Evolutionary conservation across 768 basidiomycete genomes (phyloP).

Genomic region (Nevesoporus exiguus): DNA sequence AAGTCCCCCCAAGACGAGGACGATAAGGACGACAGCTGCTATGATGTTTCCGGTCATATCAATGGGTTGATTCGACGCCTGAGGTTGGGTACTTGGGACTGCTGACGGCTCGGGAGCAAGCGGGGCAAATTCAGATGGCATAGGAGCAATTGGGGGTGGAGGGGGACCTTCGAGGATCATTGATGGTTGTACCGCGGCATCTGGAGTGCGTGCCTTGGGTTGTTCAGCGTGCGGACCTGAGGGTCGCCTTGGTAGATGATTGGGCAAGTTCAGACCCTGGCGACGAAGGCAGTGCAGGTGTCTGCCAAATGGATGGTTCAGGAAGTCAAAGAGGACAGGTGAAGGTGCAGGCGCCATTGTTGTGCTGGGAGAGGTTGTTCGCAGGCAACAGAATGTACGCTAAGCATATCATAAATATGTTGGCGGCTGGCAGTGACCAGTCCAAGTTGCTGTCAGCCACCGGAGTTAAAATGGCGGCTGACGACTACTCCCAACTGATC

Average conservation of each 20-base stretch:
- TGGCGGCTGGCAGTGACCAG: slow-evolving; percentile 23
- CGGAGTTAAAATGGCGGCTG: slow-evolving; percentile 16
- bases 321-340: slow-evolving; percentile 1
- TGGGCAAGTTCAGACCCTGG: slow-evolving; percentile 8
- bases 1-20: slow-evolving; percentile 29
- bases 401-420: slow-evolving; percentile 22
- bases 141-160: neutral
- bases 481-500: slow-evolving; percentile 5
- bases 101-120: slow-evolving; percentile 8
- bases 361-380: neutral
- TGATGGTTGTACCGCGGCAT: slow-evolving; percentile 8
- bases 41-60: slow-evolving; percentile 21
- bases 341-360: slow-evolving; percentile 24
- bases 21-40: slow-evolving; percentile 20
- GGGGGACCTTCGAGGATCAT: slow-evolving; percentile 2
- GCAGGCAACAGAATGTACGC: neutral
- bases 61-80: neutral
- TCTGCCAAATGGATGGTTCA: slow-evolving; percentile 5
- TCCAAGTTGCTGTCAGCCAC: slow-evolving; percentile 14
- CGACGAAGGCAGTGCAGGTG: slow-evolving; percentile 15
- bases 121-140: slow-evolving; percentile 3
- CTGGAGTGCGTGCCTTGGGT: slow-evolving; percentile 6
- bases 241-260: neutral
- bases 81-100: slow-evolving; percentile 2
- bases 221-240: neutral